Conservation (phyloP, 2,329 filamentous ascomycete genomes). For the Gaeumannomyces sp. region DNA sequence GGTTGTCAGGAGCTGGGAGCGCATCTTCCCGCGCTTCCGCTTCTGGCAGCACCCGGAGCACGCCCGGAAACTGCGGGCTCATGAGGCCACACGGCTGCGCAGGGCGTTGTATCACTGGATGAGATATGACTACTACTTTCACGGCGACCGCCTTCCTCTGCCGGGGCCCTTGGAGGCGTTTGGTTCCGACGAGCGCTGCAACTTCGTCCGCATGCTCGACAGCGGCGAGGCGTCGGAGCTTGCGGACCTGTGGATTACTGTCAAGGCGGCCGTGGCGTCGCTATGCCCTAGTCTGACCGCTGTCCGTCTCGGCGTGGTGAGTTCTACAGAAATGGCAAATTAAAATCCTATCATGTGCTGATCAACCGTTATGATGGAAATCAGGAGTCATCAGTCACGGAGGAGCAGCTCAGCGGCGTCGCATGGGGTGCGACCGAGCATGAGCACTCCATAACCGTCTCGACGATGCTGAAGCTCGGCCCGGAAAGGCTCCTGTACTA, state of each 20-base stretch:
- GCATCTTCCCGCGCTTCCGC: conserved; percentile 28
- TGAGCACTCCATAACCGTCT: conserved; percentile 25
- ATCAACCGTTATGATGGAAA: not conserved
- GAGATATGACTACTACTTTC: conserved; percentile 47
- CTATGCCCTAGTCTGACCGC: conserved; percentile 40
- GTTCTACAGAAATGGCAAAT: conserved; percentile 10
- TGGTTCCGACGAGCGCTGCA: conserved; percentile 31
- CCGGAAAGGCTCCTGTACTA: conserved; percentile 44
- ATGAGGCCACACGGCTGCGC: conserved; percentile 42
- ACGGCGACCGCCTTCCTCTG: conserved; percentile 31
- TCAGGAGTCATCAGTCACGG: conserved; percentile 19
- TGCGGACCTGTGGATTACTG: conserved; percentile 37
- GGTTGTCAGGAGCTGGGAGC: conserved; percentile 33
- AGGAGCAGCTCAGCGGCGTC: conserved; percentile 19
- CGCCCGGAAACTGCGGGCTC: conserved; percentile 33
- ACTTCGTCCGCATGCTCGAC: conserved; percentile 37
- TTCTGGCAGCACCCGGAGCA: conserved; percentile 37
- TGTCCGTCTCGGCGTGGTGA: conserved; percentile 27
- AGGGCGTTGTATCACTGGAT: conserved; percentile 48
- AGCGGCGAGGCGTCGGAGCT: conserved; percentile 39
- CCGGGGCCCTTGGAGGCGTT: conserved; percentile 16
- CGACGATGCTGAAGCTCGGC: conserved; percentile 40
- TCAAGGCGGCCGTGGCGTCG: conserved; percentile 37
- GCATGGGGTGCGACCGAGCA: conserved; percentile 23
- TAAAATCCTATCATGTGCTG: not conserved